Percentiles rank a stretch among this genome's conserved stretches.
phyloP scores from a whole-genome alignment of 202 grass and related monocot species.

The Dendrocalamus latiflorus region DNA sequence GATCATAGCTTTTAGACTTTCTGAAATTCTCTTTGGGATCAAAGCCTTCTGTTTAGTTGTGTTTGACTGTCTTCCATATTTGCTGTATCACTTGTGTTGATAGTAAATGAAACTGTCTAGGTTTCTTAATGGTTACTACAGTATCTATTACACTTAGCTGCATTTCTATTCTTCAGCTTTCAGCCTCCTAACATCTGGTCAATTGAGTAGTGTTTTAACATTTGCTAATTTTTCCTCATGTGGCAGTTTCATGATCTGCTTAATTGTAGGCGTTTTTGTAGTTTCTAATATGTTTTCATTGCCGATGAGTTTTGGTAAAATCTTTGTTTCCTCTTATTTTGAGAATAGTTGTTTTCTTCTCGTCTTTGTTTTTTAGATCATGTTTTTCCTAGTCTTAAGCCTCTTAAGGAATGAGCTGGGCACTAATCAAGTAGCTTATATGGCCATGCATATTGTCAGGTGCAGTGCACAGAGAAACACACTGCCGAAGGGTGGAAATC shows the following conservation, averaged over 20 bases:
- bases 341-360: not conserved
- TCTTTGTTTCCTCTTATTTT: not conserved
- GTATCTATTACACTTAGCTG: not conserved
- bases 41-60: too few relatives aligned
- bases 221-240: not conserved
- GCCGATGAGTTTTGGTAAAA: not conserved
- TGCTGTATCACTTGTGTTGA: not conserved
- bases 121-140: not conserved
- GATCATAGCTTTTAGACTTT: too few relatives aligned
- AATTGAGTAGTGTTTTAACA: too few relatives aligned
- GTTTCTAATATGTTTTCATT: not conserved
- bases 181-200: not conserved
- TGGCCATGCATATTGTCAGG: not conserved
- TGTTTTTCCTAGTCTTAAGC: not conserved
- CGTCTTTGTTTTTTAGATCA: not conserved
- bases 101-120: not conserved
- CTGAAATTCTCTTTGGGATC: too few relatives aligned
- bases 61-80: not conserved
- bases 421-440: slow-evolving; percentile 1
- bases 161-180: not conserved
- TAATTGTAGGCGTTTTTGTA: not conserved
- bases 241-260: not conserved
- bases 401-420: not conserved
- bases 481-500: not conserved
- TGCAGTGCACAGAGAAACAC: not conserved